A percentile compares a stretch with the other conserved stretches of the same genome.
phyloP scores from a whole-genome alignment of 2,329 filamentous ascomycete genomes.

The Coniella lustricola region DNA sequence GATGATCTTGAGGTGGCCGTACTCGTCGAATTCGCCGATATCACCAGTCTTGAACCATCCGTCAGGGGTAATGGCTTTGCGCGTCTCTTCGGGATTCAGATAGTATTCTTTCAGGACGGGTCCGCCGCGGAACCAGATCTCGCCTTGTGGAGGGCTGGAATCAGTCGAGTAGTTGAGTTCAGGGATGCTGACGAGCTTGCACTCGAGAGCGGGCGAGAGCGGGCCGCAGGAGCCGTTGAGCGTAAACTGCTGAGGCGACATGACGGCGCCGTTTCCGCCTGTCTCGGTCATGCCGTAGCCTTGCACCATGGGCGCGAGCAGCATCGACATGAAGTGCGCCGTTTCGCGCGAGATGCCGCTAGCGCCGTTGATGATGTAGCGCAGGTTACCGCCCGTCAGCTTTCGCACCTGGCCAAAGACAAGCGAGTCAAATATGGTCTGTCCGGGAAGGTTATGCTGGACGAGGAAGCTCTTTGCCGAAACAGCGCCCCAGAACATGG shows the following conservation, averaged over 20 bases:
- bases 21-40: constrained; percentile 78
- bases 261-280: constrained; percentile 72
- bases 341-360: constrained; percentile 85
- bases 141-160: constrained; percentile 73
- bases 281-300: constrained; percentile 97
- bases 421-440: constrained; percentile 65
- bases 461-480: constrained; percentile 54
- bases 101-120: constrained; percentile 74
- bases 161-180: constrained; percentile 80
- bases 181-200: constrained; percentile 85
- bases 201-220: constrained; percentile 67
- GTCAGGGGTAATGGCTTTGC: constrained; percentile 68
- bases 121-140: constrained; percentile 80
- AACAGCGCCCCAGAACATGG: constrained; percentile 68
- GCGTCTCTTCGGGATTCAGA: constrained; percentile 79
- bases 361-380: constrained; percentile 90
- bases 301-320: constrained; percentile 86
- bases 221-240: constrained; percentile 65
- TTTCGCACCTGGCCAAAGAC: constrained; percentile 91
- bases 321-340: constrained; percentile 82
- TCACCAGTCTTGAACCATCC: constrained; percentile 98
- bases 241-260: constrained; percentile 80
- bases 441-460: constrained; percentile 54
- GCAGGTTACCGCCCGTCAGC: constrained; percentile 78
- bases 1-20: constrained; percentile 79